phyloP scores from a whole-genome alignment of 139 green algal species.

The Edaphochlamys debaryana region DNA sequence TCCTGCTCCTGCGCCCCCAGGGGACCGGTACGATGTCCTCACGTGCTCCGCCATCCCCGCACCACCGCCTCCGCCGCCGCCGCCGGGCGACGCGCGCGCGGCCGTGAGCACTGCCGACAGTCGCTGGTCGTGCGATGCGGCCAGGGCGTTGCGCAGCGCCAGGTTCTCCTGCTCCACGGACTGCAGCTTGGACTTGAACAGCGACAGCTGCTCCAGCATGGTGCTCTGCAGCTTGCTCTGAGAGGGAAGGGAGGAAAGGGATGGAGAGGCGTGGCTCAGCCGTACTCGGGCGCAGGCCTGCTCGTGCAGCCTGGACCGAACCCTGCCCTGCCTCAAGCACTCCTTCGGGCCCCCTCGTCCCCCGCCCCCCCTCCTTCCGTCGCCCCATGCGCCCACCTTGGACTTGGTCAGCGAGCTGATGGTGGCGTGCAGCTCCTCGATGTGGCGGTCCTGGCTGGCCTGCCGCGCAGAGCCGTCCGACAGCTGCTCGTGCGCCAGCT shows the following conservation, averaged over 20 bases:
- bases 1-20: no score
- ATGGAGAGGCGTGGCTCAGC: no score
- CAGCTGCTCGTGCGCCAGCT: constrained; percentile 10
- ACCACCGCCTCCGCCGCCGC: no score
- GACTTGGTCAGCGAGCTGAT: constrained; percentile 8
- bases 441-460: constrained; percentile 19
- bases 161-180: constrained; percentile 37
- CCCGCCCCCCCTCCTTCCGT: no score
- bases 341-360: no score
- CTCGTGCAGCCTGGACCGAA: not conserved
- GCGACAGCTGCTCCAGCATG: constrained; percentile 38
- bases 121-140: not conserved
- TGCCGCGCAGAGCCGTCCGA: constrained; percentile 6
- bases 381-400: not conserved
- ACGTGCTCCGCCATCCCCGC: not conserved
- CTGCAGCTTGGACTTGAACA: constrained; percentile 41
- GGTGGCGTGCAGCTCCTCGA: constrained; percentile 37
- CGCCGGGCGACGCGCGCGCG: no score
- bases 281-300: not conserved
- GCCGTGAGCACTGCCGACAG: not conserved
- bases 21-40: not conserved
- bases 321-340: no score
- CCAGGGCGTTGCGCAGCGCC: constrained; percentile 9
- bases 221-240: constrained; percentile 41
- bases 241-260: not conserved